These are phyloP conservation scores for Plantago ovata DNA, from an alignment of 257 asterid species.

Conservation along the genomic window DNA sequence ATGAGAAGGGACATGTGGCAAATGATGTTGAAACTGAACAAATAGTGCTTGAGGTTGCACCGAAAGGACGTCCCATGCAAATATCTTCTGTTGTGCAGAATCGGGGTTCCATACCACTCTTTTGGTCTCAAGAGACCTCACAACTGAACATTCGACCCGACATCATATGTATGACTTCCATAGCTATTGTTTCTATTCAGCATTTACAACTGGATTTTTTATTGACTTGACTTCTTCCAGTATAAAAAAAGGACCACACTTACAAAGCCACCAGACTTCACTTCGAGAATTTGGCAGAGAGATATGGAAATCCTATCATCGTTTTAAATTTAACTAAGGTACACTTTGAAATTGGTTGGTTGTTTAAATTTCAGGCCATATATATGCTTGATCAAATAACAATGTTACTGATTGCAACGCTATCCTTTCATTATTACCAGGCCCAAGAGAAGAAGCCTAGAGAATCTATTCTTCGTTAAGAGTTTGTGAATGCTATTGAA, in stretches of 20 bases:
- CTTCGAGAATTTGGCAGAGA: conserved; percentile 69
- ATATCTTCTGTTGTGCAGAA: conserved; percentile 90
- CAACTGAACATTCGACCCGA: conserved; percentile 87
- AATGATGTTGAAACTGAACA: conserved; percentile 98
- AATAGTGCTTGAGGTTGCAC: conserved; percentile 67
- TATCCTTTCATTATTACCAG: conserved; percentile 52
- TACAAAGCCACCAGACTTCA: conserved; percentile 93
- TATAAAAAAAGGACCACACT: conserved; percentile 82
- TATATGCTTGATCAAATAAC: too few species aligned
- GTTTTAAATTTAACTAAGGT: conserved; percentile 94
- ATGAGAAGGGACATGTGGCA: conserved; percentile 88
- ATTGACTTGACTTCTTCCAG: too few species aligned
- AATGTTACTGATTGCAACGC: too few species aligned
- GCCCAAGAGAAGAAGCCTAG: conserved; percentile 72
- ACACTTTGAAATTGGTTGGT: too few species aligned
- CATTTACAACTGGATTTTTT: too few species aligned
- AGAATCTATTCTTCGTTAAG: conserved; percentile 72
- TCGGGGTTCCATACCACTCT: conserved; percentile 97
- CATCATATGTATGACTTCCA: conserved; percentile 88
- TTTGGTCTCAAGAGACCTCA: conserved; percentile 98
- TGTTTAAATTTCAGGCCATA: too few species aligned
- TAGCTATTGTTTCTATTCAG: too few species aligned
- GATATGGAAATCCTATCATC: conserved; percentile 96
- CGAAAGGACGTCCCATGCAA: conserved; percentile 61
- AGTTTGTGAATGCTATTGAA: conserved; percentile 72